Base-by-base conservation (phyloP, 768 basidiomycete species). In the Xerocomellus intermedius region DNA sequence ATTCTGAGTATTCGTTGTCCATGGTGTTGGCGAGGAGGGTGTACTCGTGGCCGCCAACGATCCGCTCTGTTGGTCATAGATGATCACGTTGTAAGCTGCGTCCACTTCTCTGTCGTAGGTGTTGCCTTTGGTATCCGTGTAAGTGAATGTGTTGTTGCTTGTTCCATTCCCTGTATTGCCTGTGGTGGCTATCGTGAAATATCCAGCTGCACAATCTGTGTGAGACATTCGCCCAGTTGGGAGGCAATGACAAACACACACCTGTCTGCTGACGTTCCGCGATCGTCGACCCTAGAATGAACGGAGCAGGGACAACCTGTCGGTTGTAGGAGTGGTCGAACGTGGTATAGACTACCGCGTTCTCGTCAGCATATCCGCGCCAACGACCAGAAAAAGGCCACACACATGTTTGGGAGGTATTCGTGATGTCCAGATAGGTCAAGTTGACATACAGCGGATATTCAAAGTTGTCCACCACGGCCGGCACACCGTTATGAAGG, bases 261-360 rank as follows among this genome's bases (percentile, higher is more conserved):
- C 85, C 74, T 12, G 86, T 77, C 33, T 78, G 68, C 65, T 91
- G 89, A 24, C 74, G 79, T 56, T 85, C 80, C 17, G 68, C 55
- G 32, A 86, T 89, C 10, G 77, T 79, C 9, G 83, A 85, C 10
- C 77, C 78, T 6, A 82, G 63, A 49, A 82, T 77, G 57, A 86
- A 80, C 2, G 87, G 84, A 38, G 77, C 75, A 1, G 87, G 87
- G 14, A 79, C 63, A 37, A 84, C 68, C 22, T 74, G 71, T 22
- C 88, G 82, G 47, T 82, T 69, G 63, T 89, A 91, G 1, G 84
- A 85, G 62, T 89, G 89, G 61, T 91, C 86, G 54, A 91, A 78
- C 3, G 65, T 61, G 10, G 77, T 71, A 47, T 75, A 74, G 63
- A 80, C 85, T 88, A 47, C 5, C 52, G 30, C 33, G 16, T 4